phyloP scores from a whole-genome alignment of 768 basidiomycete species.

The Lentinula lateritia region DNA sequence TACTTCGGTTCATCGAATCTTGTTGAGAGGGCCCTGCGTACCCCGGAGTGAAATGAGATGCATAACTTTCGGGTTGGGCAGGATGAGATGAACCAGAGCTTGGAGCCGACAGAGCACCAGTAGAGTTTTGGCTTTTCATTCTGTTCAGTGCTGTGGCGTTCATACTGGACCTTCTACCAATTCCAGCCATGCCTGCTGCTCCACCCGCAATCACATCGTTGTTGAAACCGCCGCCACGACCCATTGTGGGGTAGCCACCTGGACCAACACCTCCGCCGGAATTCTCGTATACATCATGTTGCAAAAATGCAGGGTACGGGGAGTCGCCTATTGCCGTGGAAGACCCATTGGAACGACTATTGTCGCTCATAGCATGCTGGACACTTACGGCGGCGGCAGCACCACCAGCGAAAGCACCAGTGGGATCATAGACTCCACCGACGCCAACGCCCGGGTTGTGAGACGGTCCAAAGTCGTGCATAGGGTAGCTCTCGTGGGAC shows the following conservation, averaged over 20 bases:
- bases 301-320: conserved; percentile 35
- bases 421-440: background rate
- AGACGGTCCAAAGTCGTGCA: conserved; percentile 36
- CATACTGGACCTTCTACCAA: conserved; percentile 5
- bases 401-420: background rate
- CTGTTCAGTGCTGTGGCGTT: background rate
- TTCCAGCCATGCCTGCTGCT: conserved; percentile 7
- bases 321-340: conserved; percentile 17
- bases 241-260: background rate
- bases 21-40: background rate
- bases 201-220: background rate
- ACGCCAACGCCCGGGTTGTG: conserved; percentile 5
- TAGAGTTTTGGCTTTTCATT: conserved; percentile 1
- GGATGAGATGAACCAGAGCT: background rate
- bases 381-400: conserved; percentile 26
- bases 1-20: background rate
- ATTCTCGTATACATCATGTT: background rate
- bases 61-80: background rate
- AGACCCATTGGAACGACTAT: conserved; percentile 17
- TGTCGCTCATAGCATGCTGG: conserved; percentile 26
- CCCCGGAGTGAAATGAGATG: background rate
- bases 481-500: conserved; percentile 40
- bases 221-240: background rate
- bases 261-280: conserved; percentile 9
- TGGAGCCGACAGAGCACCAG: background rate